These are phyloP conservation scores for Fragaria vesca DNA, from an alignment of 306 rosid species.

Conservation along the genomic window DNA sequence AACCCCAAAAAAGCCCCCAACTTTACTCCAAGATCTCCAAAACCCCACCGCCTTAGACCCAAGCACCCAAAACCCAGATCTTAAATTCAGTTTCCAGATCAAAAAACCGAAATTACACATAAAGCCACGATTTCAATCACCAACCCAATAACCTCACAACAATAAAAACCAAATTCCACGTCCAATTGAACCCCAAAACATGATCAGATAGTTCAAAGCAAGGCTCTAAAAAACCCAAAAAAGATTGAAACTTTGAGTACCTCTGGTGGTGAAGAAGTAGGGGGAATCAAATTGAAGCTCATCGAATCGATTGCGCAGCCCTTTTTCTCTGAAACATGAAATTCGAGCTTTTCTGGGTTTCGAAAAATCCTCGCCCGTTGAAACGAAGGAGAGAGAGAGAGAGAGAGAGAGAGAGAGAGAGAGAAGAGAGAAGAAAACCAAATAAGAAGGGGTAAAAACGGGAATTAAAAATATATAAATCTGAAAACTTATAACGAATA, in stretches of 20 bases:
- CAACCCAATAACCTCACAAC: conserved; percentile 10
- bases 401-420: conserved; percentile 19
- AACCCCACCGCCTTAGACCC: conserved; percentile 28
- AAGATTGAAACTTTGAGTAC: conserved; percentile 40
- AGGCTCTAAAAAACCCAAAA: not conserved
- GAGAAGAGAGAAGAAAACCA: conserved; percentile 6
- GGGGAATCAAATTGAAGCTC: conserved; percentile 77
- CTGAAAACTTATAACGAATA: conserved; percentile 47
- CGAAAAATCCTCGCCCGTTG: conserved; percentile 99
- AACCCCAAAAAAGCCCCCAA: conserved; percentile 35
- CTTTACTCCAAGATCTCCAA: conserved; percentile 27
- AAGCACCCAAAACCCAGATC: conserved; percentile 61
- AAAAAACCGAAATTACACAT: conserved; percentile 30
- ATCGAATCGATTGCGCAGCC: conserved; percentile 38
- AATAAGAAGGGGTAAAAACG: not conserved
- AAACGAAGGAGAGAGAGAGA: conserved; percentile 48
- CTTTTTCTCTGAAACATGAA: conserved; percentile 30
- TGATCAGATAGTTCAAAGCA: conserved; percentile 28
- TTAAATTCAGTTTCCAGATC: conserved; percentile 50
- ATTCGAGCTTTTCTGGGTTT: conserved; percentile 47
- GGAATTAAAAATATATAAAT: conserved; percentile 4
- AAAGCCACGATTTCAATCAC: conserved; percentile 30
- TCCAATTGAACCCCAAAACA: conserved; percentile 14
- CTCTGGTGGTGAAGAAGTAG: conserved; percentile 57
- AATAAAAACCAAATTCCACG: conserved; percentile 24